Percentiles rank a stretch among this genome's conserved stretches.
Evolutionary conservation across 163 green algal genomes (phyloP).

Genomic region (Dunaliella salina): DNA sequence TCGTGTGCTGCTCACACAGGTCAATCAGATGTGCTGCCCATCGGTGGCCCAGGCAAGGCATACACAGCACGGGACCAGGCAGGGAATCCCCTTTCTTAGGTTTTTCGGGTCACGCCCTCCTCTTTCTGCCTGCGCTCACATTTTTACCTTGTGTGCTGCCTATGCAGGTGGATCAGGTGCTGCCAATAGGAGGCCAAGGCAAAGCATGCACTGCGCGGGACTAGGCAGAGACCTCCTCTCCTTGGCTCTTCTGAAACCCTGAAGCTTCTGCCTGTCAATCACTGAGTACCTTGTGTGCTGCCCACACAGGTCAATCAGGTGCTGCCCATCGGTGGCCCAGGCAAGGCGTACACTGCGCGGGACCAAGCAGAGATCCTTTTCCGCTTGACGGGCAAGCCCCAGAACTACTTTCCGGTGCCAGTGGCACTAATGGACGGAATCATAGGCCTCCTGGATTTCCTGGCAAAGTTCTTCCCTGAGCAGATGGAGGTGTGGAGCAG

Average conservation of each 20-base stretch:
- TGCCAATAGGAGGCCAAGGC: conserved; percentile 91
- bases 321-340: conserved; percentile 90
- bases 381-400: conserved; percentile 67
- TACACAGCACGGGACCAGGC: conserved; percentile 85
- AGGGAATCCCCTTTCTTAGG: no score
- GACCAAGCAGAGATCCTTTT: conserved; percentile 95
- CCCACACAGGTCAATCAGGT: conserved; percentile 48
- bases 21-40: conserved; percentile 84
- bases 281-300: no score
- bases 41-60: conserved; percentile 83
- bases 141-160: no score
- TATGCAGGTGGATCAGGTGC: conserved; percentile 49
- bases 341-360: conserved; percentile 72
- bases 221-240: conserved; percentile 89
- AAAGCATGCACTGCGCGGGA: conserved; percentile 77
- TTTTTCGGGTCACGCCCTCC: no score
- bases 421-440: conserved; percentile 94
- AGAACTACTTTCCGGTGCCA: conserved; percentile 85
- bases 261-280: no score
- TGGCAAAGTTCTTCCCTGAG: conserved; percentile 73
- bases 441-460: conserved; percentile 83
- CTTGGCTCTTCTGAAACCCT: conserved; percentile 87
- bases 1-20: no score
- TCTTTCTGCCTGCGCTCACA: no score
- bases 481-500: conserved; percentile 57